Conservation (phyloP, 2,329 filamentous ascomycete genomes). For the Claviceps fusiformis region DNA sequence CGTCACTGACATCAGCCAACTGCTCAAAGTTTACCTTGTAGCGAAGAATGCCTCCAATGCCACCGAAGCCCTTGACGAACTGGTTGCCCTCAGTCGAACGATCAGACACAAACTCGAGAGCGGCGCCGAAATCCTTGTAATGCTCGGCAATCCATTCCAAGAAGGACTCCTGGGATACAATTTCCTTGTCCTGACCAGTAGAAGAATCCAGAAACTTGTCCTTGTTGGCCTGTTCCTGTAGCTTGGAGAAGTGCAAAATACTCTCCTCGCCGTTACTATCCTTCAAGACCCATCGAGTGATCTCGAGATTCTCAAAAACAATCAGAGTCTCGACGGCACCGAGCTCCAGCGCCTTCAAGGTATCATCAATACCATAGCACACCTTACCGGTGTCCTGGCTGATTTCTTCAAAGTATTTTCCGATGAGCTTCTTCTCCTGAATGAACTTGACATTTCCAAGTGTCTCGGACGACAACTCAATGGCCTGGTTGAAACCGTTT, state of each 20-base stretch:
- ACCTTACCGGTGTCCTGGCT: conserved; percentile 93
- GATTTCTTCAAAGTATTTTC: conserved; percentile 98
- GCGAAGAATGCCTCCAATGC: conserved; percentile 89
- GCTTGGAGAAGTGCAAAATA: conserved; percentile 78
- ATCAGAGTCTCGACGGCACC: conserved; percentile 91
- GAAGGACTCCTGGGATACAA: conserved; percentile 76
- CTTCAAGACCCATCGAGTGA: conserved; percentile 85
- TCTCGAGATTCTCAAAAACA: conserved; percentile 92
- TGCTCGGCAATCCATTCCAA: conserved; percentile 99
- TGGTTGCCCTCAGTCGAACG: conserved; percentile 97
- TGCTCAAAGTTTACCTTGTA: conserved; percentile 99
- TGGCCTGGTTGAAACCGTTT: conserved; percentile 99
- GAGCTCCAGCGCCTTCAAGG: conserved; percentile 87
- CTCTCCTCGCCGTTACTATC: conserved; percentile 57
- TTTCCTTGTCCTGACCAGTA: conserved; percentile 94
- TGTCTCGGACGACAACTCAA: conserved; percentile 88
- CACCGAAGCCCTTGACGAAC: conserved; percentile 99
- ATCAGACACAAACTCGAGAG: conserved; percentile 93
- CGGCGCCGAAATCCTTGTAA: conserved; percentile 95
- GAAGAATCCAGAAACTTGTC: conserved; percentile 89
- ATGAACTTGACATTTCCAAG: conserved; percentile 99
- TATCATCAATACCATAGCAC: conserved; percentile 97
- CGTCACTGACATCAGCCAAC: conserved; percentile 81
- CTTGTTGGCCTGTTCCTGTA: conserved; percentile 55
- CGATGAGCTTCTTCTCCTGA: conserved; percentile 99